Conservation (phyloP, 2,329 filamentous ascomycete genomes). For the Aspergillus spinulosporus region DNA sequence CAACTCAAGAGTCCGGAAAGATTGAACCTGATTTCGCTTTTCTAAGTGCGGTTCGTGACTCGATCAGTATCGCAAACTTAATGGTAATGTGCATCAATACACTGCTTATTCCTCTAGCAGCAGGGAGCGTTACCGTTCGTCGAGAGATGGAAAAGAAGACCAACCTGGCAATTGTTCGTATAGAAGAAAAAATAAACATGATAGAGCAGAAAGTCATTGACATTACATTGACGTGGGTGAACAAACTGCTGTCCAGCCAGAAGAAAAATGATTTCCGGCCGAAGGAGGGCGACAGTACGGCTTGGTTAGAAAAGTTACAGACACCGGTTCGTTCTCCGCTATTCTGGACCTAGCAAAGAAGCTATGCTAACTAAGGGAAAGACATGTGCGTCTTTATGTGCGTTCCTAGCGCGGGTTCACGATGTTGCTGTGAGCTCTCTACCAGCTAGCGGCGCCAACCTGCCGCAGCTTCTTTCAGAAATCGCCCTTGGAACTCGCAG, state of each 20-base stretch:
- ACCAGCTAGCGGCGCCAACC: conserved; percentile 65
- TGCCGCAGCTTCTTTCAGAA: conserved; percentile 79
- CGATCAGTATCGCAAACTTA: conserved; percentile 85
- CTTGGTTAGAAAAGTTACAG: conserved; percentile 71
- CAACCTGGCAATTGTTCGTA: conserved; percentile 68
- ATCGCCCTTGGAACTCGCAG: conserved; percentile 75
- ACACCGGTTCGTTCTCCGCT: conserved; percentile 58
- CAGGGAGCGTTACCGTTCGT: conserved; percentile 84
- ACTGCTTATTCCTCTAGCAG: conserved; percentile 84
- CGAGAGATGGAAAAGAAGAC: conserved; percentile 86
- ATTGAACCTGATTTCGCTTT: conserved; percentile 85
- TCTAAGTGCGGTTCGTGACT: conserved; percentile 73
- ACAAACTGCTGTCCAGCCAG: conserved; percentile 70
- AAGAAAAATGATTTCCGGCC: conserved; percentile 89
- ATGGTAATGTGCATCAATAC: conserved; percentile 91
- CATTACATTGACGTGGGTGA: conserved; percentile 73
- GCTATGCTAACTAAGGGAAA: conserved; percentile 24
- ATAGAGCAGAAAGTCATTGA: conserved; percentile 70
- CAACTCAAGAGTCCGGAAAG: conserved; percentile 74
- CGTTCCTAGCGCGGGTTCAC: conserved; percentile 72
- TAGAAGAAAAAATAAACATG: conserved; percentile 79
- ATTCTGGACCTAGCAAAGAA: neutral
- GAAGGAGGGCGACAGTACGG: conserved; percentile 66
- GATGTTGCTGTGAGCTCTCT: conserved; percentile 66
- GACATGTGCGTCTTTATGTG: conserved; percentile 78